Percentiles rank a stretch among this genome's conserved stretches.
Evolutionary conservation across 2,329 filamentous ascomycete genomes (phyloP).

Genomic region (Epichloe gansuensis): DNA sequence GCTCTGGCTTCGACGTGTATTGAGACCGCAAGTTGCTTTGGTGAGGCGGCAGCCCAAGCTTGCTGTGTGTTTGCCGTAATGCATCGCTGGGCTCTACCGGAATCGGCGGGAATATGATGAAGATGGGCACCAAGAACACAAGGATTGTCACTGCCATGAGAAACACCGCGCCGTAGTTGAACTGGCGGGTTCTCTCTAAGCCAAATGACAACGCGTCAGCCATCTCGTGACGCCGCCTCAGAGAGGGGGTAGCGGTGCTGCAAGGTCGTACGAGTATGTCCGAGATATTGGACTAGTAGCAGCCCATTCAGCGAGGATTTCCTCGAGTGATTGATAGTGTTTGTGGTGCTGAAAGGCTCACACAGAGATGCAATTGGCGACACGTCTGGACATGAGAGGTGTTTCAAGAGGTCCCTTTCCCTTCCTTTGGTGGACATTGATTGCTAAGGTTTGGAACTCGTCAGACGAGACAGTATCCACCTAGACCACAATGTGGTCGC

Average conservation of each 20-base stretch:
- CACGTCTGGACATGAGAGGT: not conserved
- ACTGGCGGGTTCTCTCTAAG: conserved; percentile 8
- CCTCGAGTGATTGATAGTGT: no score
- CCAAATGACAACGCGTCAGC: not conserved
- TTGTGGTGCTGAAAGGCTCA: no score
- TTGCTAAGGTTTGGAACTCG: not conserved
- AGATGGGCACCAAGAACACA: conserved; percentile 40
- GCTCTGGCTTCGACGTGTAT: conserved; percentile 11
- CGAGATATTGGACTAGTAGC: no score
- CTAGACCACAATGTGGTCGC: not conserved
- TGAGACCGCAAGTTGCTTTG: conserved; percentile 25
- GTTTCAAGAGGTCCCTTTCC: not conserved
- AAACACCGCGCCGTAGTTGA: conserved; percentile 22
- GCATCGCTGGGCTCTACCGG: conserved; percentile 39
- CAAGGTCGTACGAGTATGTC: no score
- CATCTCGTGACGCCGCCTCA: not conserved
- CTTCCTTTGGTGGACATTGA: no score
- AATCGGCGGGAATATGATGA: conserved; percentile 42
- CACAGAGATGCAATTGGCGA: not conserved
- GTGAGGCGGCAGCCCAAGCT: conserved; percentile 27
- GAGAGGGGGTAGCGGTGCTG: not conserved
- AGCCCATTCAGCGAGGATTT: no score
- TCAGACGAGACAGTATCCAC: not conserved
- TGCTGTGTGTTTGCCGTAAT: conserved; percentile 40
- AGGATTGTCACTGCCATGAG: conserved; percentile 31